phyloP scores from a whole-genome alignment of 176 grass and related monocot genomes.

The Rhynchospora breviuscula region DNA sequence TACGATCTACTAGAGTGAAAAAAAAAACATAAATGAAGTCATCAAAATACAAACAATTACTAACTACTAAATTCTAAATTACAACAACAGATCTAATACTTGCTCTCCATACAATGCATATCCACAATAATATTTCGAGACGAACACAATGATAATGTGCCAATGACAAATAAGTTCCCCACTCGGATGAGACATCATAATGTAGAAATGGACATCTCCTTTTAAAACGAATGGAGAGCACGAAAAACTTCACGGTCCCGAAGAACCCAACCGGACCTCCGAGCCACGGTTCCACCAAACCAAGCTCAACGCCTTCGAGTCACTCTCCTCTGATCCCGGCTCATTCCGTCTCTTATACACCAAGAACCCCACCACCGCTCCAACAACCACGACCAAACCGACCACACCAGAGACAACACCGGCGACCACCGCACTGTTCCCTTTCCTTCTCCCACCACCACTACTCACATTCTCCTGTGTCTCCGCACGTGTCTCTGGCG shows the following conservation, averaged over 20 bases:
- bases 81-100: background rate
- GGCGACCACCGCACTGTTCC: constrained; percentile 1
- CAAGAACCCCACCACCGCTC: background rate
- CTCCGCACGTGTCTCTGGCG: background rate
- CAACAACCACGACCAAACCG: background rate
- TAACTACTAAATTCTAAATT: background rate
- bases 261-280: background rate
- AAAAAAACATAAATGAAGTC: background rate
- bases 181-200: background rate
- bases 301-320: background rate
- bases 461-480: background rate
- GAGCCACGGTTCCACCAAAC: constrained; percentile 8
- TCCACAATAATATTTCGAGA: background rate
- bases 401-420: constrained; percentile 20
- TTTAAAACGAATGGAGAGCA: background rate
- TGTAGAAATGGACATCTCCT: constrained; percentile 13
- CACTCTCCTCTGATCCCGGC: background rate
- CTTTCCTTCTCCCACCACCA: background rate
- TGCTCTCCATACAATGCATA: background rate
- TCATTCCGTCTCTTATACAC: constrained; percentile 18
- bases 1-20: background rate
- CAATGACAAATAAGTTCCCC: background rate
- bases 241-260: background rate
- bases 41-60: background rate
- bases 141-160: background rate